Percentiles rank a stretch among this genome's conserved stretches.
Conservation (phyloP, 345 rosid species). For the Euphorbia tirucalli region DNA sequence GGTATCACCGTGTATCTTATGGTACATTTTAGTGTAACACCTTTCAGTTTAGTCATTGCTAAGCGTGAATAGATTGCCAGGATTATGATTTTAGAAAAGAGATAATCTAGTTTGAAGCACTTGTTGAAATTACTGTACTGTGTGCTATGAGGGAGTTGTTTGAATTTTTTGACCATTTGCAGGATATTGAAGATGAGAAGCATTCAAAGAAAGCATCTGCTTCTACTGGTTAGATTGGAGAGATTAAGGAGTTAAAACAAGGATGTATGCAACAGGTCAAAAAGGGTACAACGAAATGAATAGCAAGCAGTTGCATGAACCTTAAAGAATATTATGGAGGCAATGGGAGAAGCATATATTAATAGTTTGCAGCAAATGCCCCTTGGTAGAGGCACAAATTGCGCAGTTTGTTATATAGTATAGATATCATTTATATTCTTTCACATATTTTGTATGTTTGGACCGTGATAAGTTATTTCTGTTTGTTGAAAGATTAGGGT, state of each 20-base stretch:
- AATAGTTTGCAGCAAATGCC: not conserved
- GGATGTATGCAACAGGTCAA: conserved; percentile 5
- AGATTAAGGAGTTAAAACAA: not conserved
- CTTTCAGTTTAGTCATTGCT: not conserved
- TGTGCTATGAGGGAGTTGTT: not conserved
- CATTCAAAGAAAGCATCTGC: conserved; percentile 22
- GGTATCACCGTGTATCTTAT: not conserved
- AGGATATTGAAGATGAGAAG: conserved; percentile 74
- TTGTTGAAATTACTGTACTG: not conserved
- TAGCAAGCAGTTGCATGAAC: not conserved
- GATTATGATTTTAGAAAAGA: not conserved
- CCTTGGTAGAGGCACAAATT: not conserved
- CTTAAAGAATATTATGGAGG: not conserved
- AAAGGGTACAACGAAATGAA: not conserved
- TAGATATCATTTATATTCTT: conserved; percentile 10
- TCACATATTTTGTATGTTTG: conserved; percentile 7
- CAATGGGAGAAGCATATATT: not conserved
- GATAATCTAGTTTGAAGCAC: not conserved
- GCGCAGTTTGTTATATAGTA: conserved; percentile 3
- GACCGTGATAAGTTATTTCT: conserved; percentile 2
- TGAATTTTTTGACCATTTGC: conserved; percentile 16
- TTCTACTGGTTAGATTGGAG: conserved; percentile 15
- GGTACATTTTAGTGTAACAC: not conserved
- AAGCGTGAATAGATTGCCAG: not conserved
- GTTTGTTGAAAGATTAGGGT: conserved; percentile 3